Conservation (phyloP, 495 filamentous ascomycete genomes). For the Hypoxylon crocopeplum region DNA sequence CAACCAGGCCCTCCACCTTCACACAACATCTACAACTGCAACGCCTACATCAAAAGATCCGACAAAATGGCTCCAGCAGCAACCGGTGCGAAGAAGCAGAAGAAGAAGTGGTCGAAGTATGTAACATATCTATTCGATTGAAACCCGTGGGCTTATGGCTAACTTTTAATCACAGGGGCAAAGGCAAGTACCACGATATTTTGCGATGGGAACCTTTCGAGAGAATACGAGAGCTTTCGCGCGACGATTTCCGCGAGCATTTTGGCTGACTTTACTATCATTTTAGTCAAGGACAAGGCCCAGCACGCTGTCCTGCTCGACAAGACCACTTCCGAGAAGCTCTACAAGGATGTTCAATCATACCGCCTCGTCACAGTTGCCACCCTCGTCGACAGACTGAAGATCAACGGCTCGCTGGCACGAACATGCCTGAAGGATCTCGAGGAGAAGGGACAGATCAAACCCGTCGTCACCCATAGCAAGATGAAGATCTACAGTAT, state of each 20-base stretch:
- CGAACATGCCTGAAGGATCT: slow-evolving; percentile 88
- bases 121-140: slow-evolving; percentile 6
- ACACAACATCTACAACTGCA: slow-evolving; percentile 49
- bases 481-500: slow-evolving; percentile 98
- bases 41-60: slow-evolving; percentile 49
- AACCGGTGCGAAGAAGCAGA: slow-evolving; percentile 94
- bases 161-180: slow-evolving; percentile 40
- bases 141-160: slow-evolving; percentile 17
- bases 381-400: slow-evolving; percentile 97
- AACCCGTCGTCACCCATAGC: slow-evolving; percentile 96
- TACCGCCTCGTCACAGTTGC: slow-evolving; percentile 99
- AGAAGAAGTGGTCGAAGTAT: slow-evolving; percentile 99
- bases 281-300: slow-evolving; percentile 99
- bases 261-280: slow-evolving; percentile 21
- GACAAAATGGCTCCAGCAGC: slow-evolving; percentile 75
- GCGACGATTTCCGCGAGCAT: slow-evolving; percentile 14
- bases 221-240: slow-evolving; percentile 10
- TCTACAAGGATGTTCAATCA: slow-evolving; percentile 98
- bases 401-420: slow-evolving; percentile 99
- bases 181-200: slow-evolving; percentile 37
- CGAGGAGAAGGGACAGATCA: slow-evolving; percentile 97
- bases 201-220: slow-evolving; percentile 21
- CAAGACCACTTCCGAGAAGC: slow-evolving; percentile 82
- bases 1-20: slow-evolving; percentile 49
- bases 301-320: slow-evolving; percentile 90